These are phyloP conservation scores for Triticum timopheevii DNA, from an alignment of 176 grass and related monocot genomes.

Conservation along the genomic window DNA sequence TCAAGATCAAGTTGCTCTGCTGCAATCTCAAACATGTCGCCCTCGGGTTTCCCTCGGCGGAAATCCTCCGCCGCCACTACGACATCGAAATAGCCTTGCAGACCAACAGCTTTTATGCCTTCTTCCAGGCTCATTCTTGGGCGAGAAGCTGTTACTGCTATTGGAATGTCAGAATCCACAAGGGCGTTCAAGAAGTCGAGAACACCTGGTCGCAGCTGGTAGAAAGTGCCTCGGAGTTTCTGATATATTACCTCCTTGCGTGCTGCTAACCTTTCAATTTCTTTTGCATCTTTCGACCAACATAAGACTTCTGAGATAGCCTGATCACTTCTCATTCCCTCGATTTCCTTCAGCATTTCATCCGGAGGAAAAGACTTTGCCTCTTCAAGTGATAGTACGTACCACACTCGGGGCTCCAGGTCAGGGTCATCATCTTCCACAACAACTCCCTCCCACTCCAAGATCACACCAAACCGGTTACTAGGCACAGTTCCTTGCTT, in stretches of 20 bases:
- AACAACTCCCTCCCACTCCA: constrained; percentile 79
- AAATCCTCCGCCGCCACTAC: constrained; percentile 62
- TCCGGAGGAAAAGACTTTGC: constrained; percentile 62
- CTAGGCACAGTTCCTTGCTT: constrained; percentile 14
- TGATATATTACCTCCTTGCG: constrained; percentile 70
- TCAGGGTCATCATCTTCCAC: constrained; percentile 65
- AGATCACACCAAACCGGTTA: constrained; percentile 67
- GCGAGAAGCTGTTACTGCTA: constrained; percentile 47
- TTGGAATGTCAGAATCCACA: constrained; percentile 51
- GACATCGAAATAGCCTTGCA: constrained; percentile 68
- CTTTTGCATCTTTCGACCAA: constrained; percentile 63
- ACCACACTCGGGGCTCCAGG: constrained; percentile 64
- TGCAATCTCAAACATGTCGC: constrained; percentile 69
- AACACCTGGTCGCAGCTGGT: constrained; percentile 43
- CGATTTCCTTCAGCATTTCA: constrained; percentile 50
- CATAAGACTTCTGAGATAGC: constrained; percentile 64
- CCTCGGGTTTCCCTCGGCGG: constrained; percentile 56
- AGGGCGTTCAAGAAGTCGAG: constrained; percentile 69
- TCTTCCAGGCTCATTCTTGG: constrained; percentile 46
- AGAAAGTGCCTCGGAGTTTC: constrained; percentile 34
- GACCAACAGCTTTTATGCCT: constrained; percentile 56
- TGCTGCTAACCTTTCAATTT: constrained; percentile 52
- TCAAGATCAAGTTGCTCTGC: constrained; percentile 54
- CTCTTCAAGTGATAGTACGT: constrained; percentile 58
- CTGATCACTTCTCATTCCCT: constrained; percentile 73